Base-by-base conservation (phyloP, 2,329 filamentous ascomycete genomes). In the Sarocladium oryzae region DNA sequence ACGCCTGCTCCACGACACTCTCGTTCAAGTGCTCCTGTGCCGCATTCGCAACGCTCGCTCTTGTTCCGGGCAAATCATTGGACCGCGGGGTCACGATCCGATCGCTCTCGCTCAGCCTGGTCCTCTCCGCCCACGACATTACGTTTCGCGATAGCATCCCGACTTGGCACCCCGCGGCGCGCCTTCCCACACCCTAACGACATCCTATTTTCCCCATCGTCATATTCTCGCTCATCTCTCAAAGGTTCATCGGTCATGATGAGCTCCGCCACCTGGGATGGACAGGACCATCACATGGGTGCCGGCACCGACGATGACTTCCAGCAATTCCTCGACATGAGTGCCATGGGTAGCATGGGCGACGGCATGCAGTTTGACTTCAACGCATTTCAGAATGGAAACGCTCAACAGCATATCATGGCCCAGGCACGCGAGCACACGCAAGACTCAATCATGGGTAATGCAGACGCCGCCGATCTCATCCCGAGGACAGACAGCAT, bases 241-340 rank as follows among this genome's bases (percentile, higher is more conserved):
- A n/a, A n/a, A n/a, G n/a, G n/a, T n/a, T n/a, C n/a, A n/a, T n/a
- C 43, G 26, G 43, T 30, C 64, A 78, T 73, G 69, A 80, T 81
- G 76, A 70, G 75, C 57, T 72, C 76, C 49, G 66, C 69, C 52
- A 63, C 66, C 55, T 84, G 81, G 81, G 75, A 76, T 57, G 70
- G 72, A 48, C 46, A 49, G 46, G 78, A 82, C 58, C 77, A 81
- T 59, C 69, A 71, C 53, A 70, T 82, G 64, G 69, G 75, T 24
- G 63, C 72, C 10, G 58, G 71, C 5, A 63, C 71, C 49, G 80
- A 84, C 45, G 81, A 84, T 62, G 81, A 83, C 35, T 84, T 85
- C 61, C 75, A 81, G 56, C 80, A 84, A 57, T 84, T 83, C 53
- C 71, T 85, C 55, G 76, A 84, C 56, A 78, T 85, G 71, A 76